phyloP scores from a whole-genome alignment of 1,284 basidiomycete species.

The Melampsora abietis-canadensis region DNA sequence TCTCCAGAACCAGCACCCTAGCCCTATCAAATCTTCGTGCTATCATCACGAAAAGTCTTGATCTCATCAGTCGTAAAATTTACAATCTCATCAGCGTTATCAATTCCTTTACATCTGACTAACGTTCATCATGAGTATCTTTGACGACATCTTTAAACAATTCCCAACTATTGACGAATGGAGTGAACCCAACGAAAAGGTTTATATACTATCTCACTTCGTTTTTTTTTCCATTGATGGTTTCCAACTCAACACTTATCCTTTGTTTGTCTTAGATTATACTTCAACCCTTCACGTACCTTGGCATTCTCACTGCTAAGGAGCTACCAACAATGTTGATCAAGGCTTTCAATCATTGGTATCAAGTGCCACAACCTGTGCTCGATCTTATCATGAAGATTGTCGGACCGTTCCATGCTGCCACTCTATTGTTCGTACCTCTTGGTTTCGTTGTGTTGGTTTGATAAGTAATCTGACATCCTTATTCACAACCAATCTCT shows the following conservation, averaged over 20 bases:
- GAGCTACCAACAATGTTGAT: slow-evolving; percentile 86
- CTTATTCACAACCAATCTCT: slow-evolving; percentile 1
- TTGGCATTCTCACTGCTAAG: slow-evolving; percentile 86
- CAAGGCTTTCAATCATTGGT: slow-evolving; percentile 90
- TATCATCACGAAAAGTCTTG: no score
- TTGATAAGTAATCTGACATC: not conserved
- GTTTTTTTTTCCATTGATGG: no score
- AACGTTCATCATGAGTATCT: not conserved
- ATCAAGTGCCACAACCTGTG: slow-evolving; percentile 71
- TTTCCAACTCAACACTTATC: no score
- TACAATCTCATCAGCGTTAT: no score
- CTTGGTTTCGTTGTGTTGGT: not conserved
- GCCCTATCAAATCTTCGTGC: no score
- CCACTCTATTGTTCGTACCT: slow-evolving; percentile 71
- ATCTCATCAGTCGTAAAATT: no score
- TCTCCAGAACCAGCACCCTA: no score
- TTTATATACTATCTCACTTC: not conserved
- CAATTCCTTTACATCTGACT: no score
- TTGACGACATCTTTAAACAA: not conserved
- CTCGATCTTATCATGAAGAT: slow-evolving; percentile 72
- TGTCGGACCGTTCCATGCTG: slow-evolving; percentile 89
- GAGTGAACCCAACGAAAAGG: not conserved
- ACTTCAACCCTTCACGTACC: slow-evolving; percentile 85
- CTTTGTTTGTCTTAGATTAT: slow-evolving; percentile 58
- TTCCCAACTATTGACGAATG: not conserved